phyloP scores from a whole-genome alignment of 2,329 filamentous ascomycete genomes.

The Claviceps sp. region DNA sequence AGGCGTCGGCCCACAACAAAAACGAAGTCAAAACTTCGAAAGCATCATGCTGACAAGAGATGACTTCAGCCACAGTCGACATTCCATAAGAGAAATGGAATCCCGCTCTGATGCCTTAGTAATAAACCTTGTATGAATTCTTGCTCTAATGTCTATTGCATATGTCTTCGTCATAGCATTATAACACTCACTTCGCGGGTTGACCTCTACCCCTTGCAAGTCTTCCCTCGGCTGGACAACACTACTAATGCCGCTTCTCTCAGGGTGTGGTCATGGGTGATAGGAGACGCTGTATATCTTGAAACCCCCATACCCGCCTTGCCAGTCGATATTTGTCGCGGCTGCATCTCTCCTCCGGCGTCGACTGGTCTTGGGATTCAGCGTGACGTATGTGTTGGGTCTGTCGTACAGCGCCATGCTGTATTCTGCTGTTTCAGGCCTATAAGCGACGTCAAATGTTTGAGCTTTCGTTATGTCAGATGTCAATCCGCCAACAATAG shows the following conservation, averaged over 20 bases:
- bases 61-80: too few species aligned
- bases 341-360: not conserved
- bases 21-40: too few species aligned
- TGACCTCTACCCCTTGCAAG: not conserved
- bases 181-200: too few species aligned
- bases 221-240: not conserved
- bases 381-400: not conserved
- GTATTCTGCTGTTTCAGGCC: slow-evolving; percentile 1
- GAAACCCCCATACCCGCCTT: not conserved
- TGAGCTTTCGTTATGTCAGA: slow-evolving; percentile 5
- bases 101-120: too few species aligned
- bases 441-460: slow-evolving; percentile 5
- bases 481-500: slow-evolving; percentile 6
- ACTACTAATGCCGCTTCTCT: not conserved
- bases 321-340: not conserved
- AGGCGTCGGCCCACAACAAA: too few species aligned
- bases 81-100: too few species aligned
- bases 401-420: not conserved
- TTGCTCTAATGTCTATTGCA: too few species aligned
- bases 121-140: too few species aligned
- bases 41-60: too few species aligned
- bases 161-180: too few species aligned
- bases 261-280: not conserved
- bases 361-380: not conserved
- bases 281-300: slow-evolving; percentile 6